Percentiles rank a stretch among this genome's conserved stretches.
phyloP scores from a whole-genome alignment of 495 filamentous ascomycete species.

The Pyrenula massariospora region DNA sequence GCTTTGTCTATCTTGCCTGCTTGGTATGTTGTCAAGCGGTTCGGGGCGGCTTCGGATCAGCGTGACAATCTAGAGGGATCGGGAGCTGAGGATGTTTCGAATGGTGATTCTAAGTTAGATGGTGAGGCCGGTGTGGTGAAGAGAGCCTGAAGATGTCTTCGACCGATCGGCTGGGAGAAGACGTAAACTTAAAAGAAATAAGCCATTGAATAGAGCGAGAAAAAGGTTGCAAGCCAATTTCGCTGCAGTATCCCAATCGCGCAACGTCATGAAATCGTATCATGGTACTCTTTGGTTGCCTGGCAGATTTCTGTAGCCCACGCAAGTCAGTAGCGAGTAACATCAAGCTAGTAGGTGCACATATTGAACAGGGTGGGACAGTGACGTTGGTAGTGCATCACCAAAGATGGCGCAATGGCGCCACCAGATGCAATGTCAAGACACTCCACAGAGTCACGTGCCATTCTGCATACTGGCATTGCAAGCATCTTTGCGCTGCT shows the following conservation, averaged over 20 bases:
- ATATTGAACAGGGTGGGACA: neutral
- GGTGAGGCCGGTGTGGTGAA: neutral
- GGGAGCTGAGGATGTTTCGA: neutral
- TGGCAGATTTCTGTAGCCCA: neutral
- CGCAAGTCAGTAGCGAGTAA: neutral
- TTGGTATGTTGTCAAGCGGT: constrained; percentile 44
- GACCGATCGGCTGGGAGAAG: neutral
- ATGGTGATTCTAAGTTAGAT: neutral
- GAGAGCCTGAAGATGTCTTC: neutral
- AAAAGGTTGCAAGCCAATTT: neutral
- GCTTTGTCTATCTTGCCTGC: constrained; percentile 40
- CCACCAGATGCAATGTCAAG: neutral
- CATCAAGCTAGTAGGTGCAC: neutral
- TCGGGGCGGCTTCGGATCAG: constrained; percentile 25
- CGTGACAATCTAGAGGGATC: neutral
- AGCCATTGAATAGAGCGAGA: neutral
- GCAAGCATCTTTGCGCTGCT: neutral
- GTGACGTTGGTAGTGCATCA: neutral
- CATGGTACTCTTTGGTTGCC: neutral
- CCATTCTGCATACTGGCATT: neutral
- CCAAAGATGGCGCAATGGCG: neutral
- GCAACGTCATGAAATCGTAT: neutral
- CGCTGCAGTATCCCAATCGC: neutral
- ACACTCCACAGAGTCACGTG: neutral
- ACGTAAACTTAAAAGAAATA: neutral